Base-by-base conservation (phyloP, 2,329 filamentous ascomycete genomes). In the Coccinonectria pachysandricola region DNA sequence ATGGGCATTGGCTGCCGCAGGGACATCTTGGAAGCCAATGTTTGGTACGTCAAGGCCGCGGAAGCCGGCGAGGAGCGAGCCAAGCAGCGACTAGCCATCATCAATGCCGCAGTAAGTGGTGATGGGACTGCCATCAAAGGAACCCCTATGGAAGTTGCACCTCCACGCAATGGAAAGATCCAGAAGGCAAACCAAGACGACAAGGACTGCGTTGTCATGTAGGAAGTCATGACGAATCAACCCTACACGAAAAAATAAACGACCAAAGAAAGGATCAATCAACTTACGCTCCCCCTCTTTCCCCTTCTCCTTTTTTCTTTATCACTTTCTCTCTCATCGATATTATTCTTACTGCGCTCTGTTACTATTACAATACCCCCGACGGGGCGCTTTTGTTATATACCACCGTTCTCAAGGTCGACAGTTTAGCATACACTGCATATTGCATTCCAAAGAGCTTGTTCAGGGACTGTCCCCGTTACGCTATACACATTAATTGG, bases 11-110 rank as follows among this genome's bases (percentile, higher is more conserved):
- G 91, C 25, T 95, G 86, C 53, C 81, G 86, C 19, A 77, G 85
- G 24, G 91, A 98, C 52, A 77, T 88, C n/a, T 70, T 98, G 21
- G 87, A 95, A 54, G 88, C 91, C 42, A 98, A 98, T 48, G 83
- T 94, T 16, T 96, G 87, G 88, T 98, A 98, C 52, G 88, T 98
- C 42, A 84, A 83, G 55, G 91, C 91, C 5, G 88, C 91, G 10
- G 88, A 94, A 41, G 74, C 84, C 25, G 91, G 88, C 23, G 87
- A 96, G 46, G 83, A 91, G 45, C 75, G 86, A 31, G 91, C 91
- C 26, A 88, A 80, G 53, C 80, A 91, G 46, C 74, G 91, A 14
- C 66, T 98, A 27, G 75, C 80, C 12, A 83, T 86, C 20, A 98
- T 98, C 35, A 74, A 81, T 35, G 80, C 82, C 7, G 88, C 91